phyloP scores from a whole-genome alignment of 768 basidiomycete genomes.

The Clitopilus hobsonii region DNA sequence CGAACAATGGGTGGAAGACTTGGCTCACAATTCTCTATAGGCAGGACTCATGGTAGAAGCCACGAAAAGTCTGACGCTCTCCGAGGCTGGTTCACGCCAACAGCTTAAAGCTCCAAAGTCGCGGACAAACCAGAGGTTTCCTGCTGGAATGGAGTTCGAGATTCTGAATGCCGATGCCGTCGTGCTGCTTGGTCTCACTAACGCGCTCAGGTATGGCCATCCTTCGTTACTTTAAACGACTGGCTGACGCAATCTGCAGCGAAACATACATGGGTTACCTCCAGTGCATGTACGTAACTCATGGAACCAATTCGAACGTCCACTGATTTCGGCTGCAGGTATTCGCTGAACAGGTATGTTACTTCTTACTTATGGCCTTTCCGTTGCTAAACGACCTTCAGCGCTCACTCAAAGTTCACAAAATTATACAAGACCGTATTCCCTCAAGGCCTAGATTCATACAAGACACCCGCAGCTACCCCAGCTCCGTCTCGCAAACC shows the following conservation, averaged over 20 bases:
- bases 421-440: constrained; percentile 69
- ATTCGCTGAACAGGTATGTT: constrained; percentile 49
- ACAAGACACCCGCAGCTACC: constrained; percentile 31
- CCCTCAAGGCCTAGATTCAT: constrained; percentile 50
- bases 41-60: constrained; percentile 62
- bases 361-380: background rate
- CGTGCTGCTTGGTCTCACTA: constrained; percentile 65
- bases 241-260: constrained; percentile 25
- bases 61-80: constrained; percentile 42
- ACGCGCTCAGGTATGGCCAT: constrained; percentile 56
- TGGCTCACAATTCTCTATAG: constrained; percentile 23
- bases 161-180: constrained; percentile 70
- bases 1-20: background rate
- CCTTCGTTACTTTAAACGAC: background rate
- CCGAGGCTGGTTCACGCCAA: constrained; percentile 60
- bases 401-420: constrained; percentile 71
- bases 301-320: background rate
- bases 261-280: constrained; percentile 78
- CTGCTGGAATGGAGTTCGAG: constrained; percentile 71
- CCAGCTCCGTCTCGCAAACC: constrained; percentile 28
- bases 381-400: constrained; percentile 15
- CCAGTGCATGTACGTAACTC: constrained; percentile 55
- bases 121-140: constrained; percentile 38
- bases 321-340: constrained; percentile 19
- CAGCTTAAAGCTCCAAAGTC: constrained; percentile 31